These are phyloP conservation scores for Pezicula rhizophila DNA, from an alignment of 2,329 filamentous ascomycete genomes.

Conservation along the genomic window DNA sequence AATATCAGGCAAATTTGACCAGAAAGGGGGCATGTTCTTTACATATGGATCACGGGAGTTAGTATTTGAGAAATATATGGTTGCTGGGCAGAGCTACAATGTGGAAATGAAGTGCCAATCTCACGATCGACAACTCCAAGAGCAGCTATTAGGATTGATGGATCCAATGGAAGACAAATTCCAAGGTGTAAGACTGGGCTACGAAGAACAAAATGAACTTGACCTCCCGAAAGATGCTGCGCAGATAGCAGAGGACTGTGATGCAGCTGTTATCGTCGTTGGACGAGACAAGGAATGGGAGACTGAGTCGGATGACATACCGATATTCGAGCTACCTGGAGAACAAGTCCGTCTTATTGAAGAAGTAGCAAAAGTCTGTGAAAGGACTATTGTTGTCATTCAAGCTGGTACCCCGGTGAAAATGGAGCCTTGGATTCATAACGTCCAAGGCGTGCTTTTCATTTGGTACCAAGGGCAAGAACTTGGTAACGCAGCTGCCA, in stretches of 20 bases:
- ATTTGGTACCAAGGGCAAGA: constrained; percentile 61
- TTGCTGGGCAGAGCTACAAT: neutral
- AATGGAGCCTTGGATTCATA: constrained; percentile 1
- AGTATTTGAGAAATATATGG: neutral
- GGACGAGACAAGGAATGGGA: constrained; percentile 41
- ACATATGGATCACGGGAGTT: neutral
- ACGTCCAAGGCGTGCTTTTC: neutral
- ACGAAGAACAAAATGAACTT: constrained; percentile 20
- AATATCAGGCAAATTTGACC: neutral
- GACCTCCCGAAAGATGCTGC: constrained; percentile 39
- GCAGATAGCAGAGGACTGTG: constrained; percentile 44
- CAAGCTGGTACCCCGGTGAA: neutral
- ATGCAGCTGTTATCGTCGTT: constrained; percentile 54
- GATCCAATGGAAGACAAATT: neutral
- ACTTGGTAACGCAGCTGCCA: constrained; percentile 55
- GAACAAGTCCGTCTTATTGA: constrained; percentile 29
- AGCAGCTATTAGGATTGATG: neutral
- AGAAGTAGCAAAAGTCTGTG: constrained; percentile 38
- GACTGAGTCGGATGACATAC: neutral
- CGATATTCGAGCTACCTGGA: neutral
- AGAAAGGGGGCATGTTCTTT: neutral
- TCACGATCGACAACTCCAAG: neutral
- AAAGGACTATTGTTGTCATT: neutral
- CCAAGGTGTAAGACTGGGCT: neutral
- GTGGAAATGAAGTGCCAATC: neutral